Evolutionary conservation across 495 filamentous ascomycete genomes (phyloP), one percentile per base, ranked within the genome.

Genomic region (Daldinia loculata): DNA sequence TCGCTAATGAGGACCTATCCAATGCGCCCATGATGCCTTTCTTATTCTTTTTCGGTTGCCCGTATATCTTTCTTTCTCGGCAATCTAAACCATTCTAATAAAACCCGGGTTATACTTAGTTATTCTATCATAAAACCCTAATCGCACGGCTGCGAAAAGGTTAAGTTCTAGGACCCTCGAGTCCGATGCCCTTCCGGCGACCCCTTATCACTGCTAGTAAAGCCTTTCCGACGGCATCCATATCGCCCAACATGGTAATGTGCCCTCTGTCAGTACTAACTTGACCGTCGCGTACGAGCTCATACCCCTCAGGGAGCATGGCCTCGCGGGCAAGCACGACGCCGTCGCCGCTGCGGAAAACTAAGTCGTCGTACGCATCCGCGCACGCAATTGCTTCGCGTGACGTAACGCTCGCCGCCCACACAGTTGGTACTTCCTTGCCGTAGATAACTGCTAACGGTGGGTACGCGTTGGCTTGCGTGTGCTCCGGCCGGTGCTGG

Each of bases 271-370:
- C 93, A 64, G 89, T 93, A 61, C 86, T 90, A 11, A 97, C 87
- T 53, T 91, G 83, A 0, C 93, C 94, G 29, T 89, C 88, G 64
- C 82, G 86, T 2, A 88, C 91, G 58, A 90, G 80, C 57, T 84
- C 85, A 76, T 98, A 98, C 0, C 94, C 94, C 6, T 83, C 78
- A 1, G 95, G 94, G 66, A 96, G 76, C 94, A 96, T 95, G 0
- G 94, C 92, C 61, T 94, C 92, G 43, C 84, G 84, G 0, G 95
- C 93, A 15, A 98, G 83, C 75, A 93, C 93, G 0, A 98, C 95
- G 0, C 95, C 95, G 77, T 98, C 95, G 0, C 95, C 95, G 38
- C 88, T 90, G 0, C 90, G 91, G 79, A 98, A 98, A 0, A 92
- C 87, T 3, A 97, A 82, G 64, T 97, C 90, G 67, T 97, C 95